Base-by-base conservation (phyloP, 1,284 basidiomycete genomes). In the Ceratobasidium sp. region DNA sequence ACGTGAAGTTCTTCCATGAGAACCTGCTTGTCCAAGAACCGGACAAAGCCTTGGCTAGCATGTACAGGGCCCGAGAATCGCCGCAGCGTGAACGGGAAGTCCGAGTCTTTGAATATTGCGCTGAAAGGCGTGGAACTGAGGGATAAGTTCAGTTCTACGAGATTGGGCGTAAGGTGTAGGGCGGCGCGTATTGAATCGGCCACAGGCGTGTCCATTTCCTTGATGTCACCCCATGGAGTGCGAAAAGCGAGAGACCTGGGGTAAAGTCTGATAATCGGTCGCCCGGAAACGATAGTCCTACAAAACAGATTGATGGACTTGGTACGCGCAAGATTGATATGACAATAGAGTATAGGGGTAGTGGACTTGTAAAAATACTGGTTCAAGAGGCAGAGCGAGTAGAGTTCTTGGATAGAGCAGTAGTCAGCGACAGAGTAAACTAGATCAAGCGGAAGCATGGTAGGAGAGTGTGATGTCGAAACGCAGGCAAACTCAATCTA, bases 361-460 rank as follows among this genome's bases (percentile, higher is more conserved):
- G 42, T 58, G 40, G 64, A 51, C 23, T 36, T 30, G 21, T 69
- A n/a, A n/a, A 69, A 58, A 23, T 69, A 58, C 40, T 58, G 53
- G 40, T 69, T 53, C 12, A 69, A 51, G 18, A 56, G 53, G 56
- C 64, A 69, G 21, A 69, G 51, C 12, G 53, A 69, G 25, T 40
- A 11, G 9, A 69, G 21, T 30, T 69, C 64, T 9, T 11, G 49
- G 28, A 58, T 44, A 1, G 64, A 46, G 28, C 64, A 69, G 44
- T 69, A 23, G 53, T 58, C 64, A 21, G 42, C 16, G 40, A 69
- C 40, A 6, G 64, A 56, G 42, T 69, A 69, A 46, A 69, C 42
- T 5, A 69, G 51, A 69, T 69, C 64, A 16, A 56, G 40, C 23
- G 64, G 64, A 30, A 69, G 33, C 64, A 69, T 69, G 40, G 9